Evolutionary conservation across 2,329 filamentous ascomycete species (phyloP).

Genomic region (Colletotrichum karsti): DNA sequence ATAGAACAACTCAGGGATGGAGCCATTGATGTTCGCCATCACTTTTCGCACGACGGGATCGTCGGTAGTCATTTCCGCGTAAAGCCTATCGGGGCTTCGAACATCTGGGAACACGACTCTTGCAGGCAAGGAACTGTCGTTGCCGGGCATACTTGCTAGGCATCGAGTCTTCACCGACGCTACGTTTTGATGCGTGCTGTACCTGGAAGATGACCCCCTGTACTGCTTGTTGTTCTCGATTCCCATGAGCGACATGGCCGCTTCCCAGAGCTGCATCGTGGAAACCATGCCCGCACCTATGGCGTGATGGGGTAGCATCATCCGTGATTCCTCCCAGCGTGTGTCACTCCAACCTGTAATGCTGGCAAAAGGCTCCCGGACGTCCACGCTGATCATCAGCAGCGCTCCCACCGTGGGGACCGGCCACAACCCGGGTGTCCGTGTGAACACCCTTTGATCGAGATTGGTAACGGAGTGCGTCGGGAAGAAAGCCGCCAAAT

Average conservation of each 20-base stretch:
- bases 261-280: neutral
- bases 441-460: no score
- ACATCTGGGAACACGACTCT: neutral
- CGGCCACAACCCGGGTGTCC: neutral
- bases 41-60: neutral
- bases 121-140: neutral
- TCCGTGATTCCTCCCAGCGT: neutral
- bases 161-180: neutral
- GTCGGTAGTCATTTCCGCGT: neutral
- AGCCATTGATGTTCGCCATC: neutral
- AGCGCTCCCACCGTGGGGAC: neutral
- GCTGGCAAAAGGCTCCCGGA: neutral
- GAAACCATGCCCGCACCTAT: neutral
- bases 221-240: neutral
- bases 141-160: no score
- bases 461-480: no score
- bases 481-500: neutral
- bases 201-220: neutral
- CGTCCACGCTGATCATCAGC: neutral
- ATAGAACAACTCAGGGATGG: neutral
- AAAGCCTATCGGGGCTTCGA: neutral
- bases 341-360: no score
- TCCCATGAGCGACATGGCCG: neutral
- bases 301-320: neutral
- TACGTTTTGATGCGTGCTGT: neutral